phyloP scores from a whole-genome alignment of 78 protist species.

The Guillardia theta region DNA sequence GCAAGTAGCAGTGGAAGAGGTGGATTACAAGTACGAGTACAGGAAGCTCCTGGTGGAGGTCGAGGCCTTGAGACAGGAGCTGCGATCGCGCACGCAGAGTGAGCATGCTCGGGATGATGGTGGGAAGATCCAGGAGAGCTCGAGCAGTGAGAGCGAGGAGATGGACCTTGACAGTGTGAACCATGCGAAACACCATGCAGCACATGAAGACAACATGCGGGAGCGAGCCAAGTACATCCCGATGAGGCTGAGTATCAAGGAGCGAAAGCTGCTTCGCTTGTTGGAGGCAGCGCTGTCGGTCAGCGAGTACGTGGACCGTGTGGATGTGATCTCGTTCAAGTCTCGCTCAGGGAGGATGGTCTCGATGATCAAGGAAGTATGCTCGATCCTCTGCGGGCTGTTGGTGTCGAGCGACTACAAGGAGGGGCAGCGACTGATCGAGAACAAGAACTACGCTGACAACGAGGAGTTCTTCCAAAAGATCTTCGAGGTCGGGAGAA shows the following conservation, averaged over 20 bases:
- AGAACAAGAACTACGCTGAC: background rate
- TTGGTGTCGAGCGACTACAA: background rate
- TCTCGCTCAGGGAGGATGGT: too few species aligned
- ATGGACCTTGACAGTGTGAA: too few species aligned
- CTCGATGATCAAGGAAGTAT: background rate
- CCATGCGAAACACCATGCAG: too few species aligned
- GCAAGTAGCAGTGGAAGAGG: too few species aligned
- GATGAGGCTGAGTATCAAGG: conserved; percentile 63
- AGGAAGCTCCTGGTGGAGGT: background rate
- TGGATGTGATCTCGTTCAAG: conserved; percentile 8
- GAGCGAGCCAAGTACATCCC: conserved; percentile 68
- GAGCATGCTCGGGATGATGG: too few species aligned
- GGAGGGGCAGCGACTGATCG: background rate
- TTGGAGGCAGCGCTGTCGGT: conserved; percentile 43
- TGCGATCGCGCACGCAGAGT: too few species aligned
- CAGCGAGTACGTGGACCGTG: conserved; percentile 80
- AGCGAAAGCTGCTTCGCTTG: conserved; percentile 74
- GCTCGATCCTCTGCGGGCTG: background rate
- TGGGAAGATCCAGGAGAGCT: too few species aligned
- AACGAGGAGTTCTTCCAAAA: conserved; percentile 65
- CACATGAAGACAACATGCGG: background rate
- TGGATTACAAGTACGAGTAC: background rate
- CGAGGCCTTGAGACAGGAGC: background rate
- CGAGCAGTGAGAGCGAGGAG: too few species aligned
- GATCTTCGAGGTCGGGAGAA: conserved; percentile 79